These are phyloP conservation scores for Podila horticola DNA, from an alignment of 192 early-diverging fungal genomes.

Conservation along the genomic window DNA sequence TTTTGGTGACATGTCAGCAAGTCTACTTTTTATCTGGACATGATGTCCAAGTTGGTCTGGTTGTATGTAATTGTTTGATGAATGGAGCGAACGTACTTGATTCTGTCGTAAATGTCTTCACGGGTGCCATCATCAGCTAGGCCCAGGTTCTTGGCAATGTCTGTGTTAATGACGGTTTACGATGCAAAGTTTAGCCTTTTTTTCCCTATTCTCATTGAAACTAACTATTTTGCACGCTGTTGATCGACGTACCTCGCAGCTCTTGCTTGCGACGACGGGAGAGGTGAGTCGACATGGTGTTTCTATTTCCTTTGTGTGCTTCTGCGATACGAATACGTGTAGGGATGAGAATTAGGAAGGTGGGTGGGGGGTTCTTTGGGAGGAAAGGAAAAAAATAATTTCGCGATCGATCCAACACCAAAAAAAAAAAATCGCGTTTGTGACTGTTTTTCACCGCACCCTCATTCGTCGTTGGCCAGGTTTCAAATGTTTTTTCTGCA, in stretches of 20 bases:
- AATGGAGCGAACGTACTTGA: conserved; percentile 19
- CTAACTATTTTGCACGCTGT: not conserved
- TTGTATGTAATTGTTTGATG: not conserved
- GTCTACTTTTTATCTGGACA: not conserved
- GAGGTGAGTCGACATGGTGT: too few species aligned
- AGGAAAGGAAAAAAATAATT: too few species aligned
- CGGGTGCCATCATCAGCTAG: conserved; percentile 30
- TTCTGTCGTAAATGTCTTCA: conserved; percentile 37
- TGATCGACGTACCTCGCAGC: conserved; percentile 11
- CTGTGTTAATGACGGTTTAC: not conserved
- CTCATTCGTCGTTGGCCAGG: too few species aligned
- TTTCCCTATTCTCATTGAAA: not conserved
- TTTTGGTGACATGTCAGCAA: not conserved
- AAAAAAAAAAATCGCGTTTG: too few species aligned
- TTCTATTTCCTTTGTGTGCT: too few species aligned
- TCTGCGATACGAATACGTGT: too few species aligned
- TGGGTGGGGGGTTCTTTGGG: too few species aligned
- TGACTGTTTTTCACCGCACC: too few species aligned
- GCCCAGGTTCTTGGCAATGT: conserved; percentile 19
- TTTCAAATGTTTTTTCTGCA: too few species aligned
- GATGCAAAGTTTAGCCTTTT: not conserved
- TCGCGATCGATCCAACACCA: too few species aligned
- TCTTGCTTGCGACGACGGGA: conserved; percentile 27
- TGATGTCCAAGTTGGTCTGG: too few species aligned
- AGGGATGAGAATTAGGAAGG: too few species aligned